phyloP scores from a whole-genome alignment of 2,329 filamentous ascomycete genomes.

The Ceratocystis alfenasii region DNA sequence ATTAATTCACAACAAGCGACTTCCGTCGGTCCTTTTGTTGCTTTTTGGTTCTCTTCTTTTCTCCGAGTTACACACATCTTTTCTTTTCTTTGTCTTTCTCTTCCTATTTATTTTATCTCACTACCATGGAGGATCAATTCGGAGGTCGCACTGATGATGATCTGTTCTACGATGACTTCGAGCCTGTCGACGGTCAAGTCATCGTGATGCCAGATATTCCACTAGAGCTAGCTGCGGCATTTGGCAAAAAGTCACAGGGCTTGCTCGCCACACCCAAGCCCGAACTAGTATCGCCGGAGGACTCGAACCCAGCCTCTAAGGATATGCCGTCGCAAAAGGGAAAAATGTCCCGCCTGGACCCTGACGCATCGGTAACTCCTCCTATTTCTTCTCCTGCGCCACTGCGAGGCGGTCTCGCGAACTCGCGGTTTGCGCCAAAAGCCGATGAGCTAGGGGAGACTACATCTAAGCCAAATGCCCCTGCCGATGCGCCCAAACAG shows the following conservation, averaged over 20 bases:
- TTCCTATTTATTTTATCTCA: background rate
- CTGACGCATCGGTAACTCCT: constrained; percentile 12
- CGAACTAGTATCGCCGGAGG: background rate
- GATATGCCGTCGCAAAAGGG: background rate
- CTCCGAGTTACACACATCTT: constrained; percentile 4
- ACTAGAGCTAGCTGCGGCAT: constrained; percentile 18
- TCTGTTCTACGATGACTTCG: constrained; percentile 51
- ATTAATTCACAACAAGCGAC: background rate
- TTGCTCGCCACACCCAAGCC: background rate
- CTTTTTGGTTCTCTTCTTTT: background rate
- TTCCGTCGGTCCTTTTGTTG: background rate
- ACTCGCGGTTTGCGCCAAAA: constrained; percentile 21
- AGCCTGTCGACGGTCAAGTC: constrained; percentile 36
- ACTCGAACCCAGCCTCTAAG: background rate
- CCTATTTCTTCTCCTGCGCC: constrained; percentile 17
- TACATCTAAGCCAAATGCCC: constrained; percentile 19
- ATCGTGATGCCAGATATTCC: constrained; percentile 24
- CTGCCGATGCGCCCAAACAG: constrained; percentile 19
- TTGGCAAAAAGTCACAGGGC: constrained; percentile 3
- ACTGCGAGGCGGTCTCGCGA: constrained; percentile 10
- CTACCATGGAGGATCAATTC: constrained; percentile 48
- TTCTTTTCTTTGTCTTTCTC: background rate
- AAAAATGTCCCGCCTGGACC: background rate
- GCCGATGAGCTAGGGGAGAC: constrained; percentile 20
- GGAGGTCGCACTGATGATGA: constrained; percentile 50